These are phyloP conservation scores for Barbarea vulgaris DNA, from an alignment of 345 rosid species.

Conservation along the genomic window DNA sequence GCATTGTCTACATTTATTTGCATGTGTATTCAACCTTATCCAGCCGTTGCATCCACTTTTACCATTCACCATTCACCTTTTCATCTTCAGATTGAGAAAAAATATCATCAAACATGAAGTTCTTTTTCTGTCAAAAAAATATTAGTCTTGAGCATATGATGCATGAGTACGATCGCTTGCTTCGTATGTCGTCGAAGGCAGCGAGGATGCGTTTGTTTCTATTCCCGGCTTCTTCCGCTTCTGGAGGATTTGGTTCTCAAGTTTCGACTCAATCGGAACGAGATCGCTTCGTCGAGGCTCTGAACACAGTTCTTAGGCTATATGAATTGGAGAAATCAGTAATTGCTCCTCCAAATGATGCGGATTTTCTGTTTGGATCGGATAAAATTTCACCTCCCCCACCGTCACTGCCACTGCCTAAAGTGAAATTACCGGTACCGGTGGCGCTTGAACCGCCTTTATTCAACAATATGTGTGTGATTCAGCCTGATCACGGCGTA, in stretches of 20 bases:
- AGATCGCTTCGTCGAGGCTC: slow-evolving; percentile 65
- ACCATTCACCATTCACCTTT: no score
- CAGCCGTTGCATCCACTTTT: no score
- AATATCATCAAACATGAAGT: no score
- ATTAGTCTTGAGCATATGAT: slow-evolving; percentile 93
- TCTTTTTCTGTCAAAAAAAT: no score
- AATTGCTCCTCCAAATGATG: slow-evolving; percentile 43
- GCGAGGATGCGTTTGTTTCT: slow-evolving; percentile 87
- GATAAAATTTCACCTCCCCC: slow-evolving; percentile 55
- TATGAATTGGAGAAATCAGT: slow-evolving; percentile 37
- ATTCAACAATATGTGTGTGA: slow-evolving; percentile 35
- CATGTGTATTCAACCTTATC: no score
- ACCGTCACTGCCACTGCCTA: slow-evolving; percentile 29
- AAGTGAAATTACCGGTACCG: slow-evolving; percentile 40
- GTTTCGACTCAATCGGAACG: slow-evolving; percentile 63
- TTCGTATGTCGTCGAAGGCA: slow-evolving; percentile 67
- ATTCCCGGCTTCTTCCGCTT: slow-evolving; percentile 46
- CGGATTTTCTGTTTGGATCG: slow-evolving; percentile 79
- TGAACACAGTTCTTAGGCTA: slow-evolving; percentile 60
- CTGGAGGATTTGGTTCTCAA: slow-evolving; percentile 55
- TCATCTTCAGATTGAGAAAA: no score
- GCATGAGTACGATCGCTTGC: slow-evolving; percentile 89
- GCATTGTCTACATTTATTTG: no score
- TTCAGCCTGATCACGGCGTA: slow-evolving; percentile 50
- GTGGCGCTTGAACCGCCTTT: slow-evolving; percentile 22